These are phyloP conservation scores for Haplosporangium gracile DNA, from an alignment of 192 early-diverging fungal species.

Conservation along the genomic window DNA sequence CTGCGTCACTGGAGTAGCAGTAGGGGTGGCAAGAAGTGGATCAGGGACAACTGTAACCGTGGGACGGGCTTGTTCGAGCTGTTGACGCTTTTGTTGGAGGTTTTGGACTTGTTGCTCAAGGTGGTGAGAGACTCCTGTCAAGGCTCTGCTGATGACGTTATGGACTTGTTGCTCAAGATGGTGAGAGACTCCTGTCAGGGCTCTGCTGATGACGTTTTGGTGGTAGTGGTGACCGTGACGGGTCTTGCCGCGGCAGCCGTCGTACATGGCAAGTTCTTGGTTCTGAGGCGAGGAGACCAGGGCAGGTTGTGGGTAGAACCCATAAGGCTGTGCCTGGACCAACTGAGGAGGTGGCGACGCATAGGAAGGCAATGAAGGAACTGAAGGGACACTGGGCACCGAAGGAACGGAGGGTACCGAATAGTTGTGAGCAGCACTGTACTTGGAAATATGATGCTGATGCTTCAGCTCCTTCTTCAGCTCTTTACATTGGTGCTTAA, in stretches of 20 bases:
- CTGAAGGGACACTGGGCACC: background rate
- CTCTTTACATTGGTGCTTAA: constrained; percentile 17
- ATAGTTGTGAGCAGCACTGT: background rate
- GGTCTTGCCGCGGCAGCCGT: background rate
- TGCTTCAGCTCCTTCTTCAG: constrained; percentile 11
- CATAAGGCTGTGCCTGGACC: background rate
- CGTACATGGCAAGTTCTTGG: background rate
- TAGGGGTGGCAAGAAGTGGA: background rate
- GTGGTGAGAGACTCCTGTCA: background rate
- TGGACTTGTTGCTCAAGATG: background rate
- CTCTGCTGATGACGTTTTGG: background rate
- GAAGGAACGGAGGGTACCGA: background rate
- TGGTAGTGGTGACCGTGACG: background rate
- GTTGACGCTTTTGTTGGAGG: background rate
- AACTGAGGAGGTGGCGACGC: background rate
- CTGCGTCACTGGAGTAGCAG: background rate
- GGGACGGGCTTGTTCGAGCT: background rate
- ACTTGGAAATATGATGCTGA: background rate
- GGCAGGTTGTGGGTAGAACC: background rate
- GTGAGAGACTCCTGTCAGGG: background rate
- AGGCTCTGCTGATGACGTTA: background rate
- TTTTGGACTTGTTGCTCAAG: background rate
- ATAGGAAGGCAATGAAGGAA: background rate
- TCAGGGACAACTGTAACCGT: background rate
- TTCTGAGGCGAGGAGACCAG: too few species aligned